These are phyloP conservation scores for Pythium oligandrum DNA, from an alignment of 352 stramenopile species.

Conservation along the genomic window DNA sequence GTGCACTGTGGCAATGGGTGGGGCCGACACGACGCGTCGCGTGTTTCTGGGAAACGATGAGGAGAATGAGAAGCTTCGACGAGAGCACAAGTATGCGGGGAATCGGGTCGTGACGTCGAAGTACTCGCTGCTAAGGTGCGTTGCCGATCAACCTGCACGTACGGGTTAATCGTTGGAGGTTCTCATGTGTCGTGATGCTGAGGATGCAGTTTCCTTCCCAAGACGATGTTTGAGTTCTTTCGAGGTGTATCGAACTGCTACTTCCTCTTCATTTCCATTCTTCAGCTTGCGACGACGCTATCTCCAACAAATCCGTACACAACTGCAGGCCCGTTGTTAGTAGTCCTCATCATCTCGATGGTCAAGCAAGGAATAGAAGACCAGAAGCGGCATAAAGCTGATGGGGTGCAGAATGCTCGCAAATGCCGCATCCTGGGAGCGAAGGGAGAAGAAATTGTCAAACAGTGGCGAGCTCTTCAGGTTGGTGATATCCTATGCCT, in stretches of 20 bases:
- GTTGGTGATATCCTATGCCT: conserved; percentile 68
- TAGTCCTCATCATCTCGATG: conserved; percentile 78
- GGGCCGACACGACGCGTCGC: too few relatives aligned
- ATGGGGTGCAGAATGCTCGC: conserved; percentile 54
- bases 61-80: conserved; percentile 52
- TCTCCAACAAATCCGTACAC: conserved; percentile 77
- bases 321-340: conserved; percentile 56
- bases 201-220: conserved; percentile 85
- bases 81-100: conserved; percentile 32
- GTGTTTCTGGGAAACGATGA: conserved; percentile 23
- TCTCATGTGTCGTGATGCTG: too few relatives aligned
- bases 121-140: conserved; percentile 83
- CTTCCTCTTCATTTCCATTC: conserved; percentile 91
- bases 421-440: conserved; percentile 39
- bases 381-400: conserved; percentile 64
- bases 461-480: conserved; percentile 66
- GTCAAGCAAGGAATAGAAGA: conserved; percentile 78
- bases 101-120: conserved; percentile 89
- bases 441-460: conserved; percentile 34
- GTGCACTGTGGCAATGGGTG: too few relatives aligned
- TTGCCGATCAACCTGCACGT: not conserved
- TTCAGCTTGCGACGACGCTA: conserved; percentile 80
- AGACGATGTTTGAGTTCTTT: conserved; percentile 94
- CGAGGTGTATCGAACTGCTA: conserved; percentile 93
- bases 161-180: too few relatives aligned